A percentile compares a stretch with the other conserved stretches of the same genome.
These are phyloP conservation scores for Lentinula novae-zelandiae DNA, from an alignment of 1,284 basidiomycete genomes.

Conservation along the genomic window DNA sequence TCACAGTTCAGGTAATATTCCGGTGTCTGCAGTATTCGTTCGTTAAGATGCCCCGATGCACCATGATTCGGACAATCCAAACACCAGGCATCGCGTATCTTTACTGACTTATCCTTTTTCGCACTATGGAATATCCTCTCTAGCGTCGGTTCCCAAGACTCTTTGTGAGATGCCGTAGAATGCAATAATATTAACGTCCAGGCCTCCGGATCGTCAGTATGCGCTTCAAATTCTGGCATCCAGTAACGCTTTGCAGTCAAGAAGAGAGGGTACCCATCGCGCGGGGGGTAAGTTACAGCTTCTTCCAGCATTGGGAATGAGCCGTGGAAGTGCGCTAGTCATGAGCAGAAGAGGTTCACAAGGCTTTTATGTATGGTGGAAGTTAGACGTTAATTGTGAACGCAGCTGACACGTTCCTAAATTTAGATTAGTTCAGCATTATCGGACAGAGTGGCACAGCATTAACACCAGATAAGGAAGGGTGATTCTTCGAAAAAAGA, in stretches of 20 bases:
- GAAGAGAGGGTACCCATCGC: conserved; percentile 40
- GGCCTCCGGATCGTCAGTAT: conserved; percentile 34
- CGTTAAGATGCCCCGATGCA: conserved; percentile 39
- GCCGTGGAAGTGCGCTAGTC: background rate
- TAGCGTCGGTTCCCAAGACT: conserved; percentile 60
- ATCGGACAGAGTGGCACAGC: background rate
- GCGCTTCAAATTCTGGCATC: conserved; percentile 32
- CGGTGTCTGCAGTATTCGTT: conserved; percentile 31
- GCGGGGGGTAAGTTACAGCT: conserved; percentile 29
- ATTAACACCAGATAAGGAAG: background rate
- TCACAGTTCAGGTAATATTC: conserved; percentile 41
- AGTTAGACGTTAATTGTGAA: background rate
- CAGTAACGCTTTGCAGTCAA: conserved; percentile 56
- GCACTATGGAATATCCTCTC: conserved; percentile 34
- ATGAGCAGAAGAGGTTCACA: background rate
- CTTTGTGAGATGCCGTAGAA: conserved; percentile 65
- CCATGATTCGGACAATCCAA: conserved; percentile 55
- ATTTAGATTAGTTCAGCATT: background rate
- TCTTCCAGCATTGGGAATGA: conserved; percentile 25
- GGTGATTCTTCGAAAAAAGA: background rate
- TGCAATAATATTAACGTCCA: conserved; percentile 55
- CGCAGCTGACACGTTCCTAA: background rate
- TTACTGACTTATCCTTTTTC: conserved; percentile 18
- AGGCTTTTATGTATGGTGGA: background rate
- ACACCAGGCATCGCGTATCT: conserved; percentile 47